Evolutionary conservation across 768 basidiomycete species (phyloP).

Genomic region (Suillus clintonianus): DNA sequence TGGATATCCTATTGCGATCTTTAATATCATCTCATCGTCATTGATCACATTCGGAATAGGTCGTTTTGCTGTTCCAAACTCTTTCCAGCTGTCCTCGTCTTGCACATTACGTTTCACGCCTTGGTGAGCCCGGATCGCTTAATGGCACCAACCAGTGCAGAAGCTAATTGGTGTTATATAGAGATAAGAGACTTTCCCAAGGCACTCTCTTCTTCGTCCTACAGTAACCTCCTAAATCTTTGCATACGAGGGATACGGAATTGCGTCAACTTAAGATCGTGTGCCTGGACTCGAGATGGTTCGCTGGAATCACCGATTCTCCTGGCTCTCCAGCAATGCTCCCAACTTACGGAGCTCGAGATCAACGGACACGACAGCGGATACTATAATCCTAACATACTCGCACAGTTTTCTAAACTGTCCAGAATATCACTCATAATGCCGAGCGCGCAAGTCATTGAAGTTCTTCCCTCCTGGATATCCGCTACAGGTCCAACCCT

Average conservation of each 20-base stretch:
- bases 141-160: constrained; percentile 1
- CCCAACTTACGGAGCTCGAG: constrained; percentile 56
- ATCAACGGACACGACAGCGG: constrained; percentile 65
- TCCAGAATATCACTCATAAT: constrained; percentile 69
- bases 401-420: constrained; percentile 54
- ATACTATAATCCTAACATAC: constrained; percentile 54
- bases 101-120: constrained; percentile 54
- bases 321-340: constrained; percentile 45
- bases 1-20: constrained; percentile 23
- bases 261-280: constrained; percentile 60
- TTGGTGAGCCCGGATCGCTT: constrained; percentile 49
- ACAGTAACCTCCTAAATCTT: constrained; percentile 37
- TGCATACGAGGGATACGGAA: constrained; percentile 58
- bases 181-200: constrained; percentile 79
- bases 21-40: background rate
- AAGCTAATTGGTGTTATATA: constrained; percentile 25
- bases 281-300: constrained; percentile 82
- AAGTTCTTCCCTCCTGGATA: constrained; percentile 54
- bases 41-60: constrained; percentile 37
- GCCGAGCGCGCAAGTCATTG: constrained; percentile 61
- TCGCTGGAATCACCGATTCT: constrained; percentile 65
- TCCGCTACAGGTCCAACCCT: constrained; percentile 45
- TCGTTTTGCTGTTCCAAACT: constrained; percentile 61
- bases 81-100: constrained; percentile 55
- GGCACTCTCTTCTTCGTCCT: constrained; percentile 31